phyloP scores from a whole-genome alignment of 768 basidiomycete genomes.

The Mycena belliarum region DNA sequence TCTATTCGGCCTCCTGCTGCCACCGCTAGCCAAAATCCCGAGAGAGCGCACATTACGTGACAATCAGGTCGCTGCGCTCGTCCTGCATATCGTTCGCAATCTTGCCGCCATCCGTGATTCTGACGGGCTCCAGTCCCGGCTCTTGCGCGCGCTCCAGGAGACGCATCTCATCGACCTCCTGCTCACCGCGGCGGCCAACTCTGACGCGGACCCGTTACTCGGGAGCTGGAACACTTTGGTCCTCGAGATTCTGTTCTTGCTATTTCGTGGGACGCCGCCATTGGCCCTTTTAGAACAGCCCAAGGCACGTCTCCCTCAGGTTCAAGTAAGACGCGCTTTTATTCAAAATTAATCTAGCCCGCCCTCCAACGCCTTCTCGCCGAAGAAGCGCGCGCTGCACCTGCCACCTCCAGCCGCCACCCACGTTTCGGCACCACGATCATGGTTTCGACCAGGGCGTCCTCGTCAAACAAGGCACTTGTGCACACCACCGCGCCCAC shows the following conservation, averaged over 20 bases:
- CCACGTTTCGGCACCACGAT: conserved; percentile 97
- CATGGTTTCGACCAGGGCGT: conserved; percentile 68
- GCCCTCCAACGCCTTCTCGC: conserved; percentile 75
- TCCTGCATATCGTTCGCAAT: conserved; percentile 89
- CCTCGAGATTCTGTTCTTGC: conserved; percentile 90
- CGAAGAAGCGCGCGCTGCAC: conserved; percentile 65
- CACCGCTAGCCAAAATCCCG: conserved; percentile 68
- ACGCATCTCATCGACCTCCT: conserved; percentile 75
- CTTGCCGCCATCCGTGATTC: conserved; percentile 92
- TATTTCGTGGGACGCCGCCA: conserved; percentile 76
- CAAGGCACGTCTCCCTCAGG: conserved; percentile 48
- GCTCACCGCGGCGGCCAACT: conserved; percentile 82
- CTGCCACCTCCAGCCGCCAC: conserved; percentile 73
- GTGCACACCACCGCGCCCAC: conserved; percentile 37
- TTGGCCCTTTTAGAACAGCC: conserved; percentile 59
- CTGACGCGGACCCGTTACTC: conserved; percentile 74
- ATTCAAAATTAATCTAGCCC: conserved; percentile 45
- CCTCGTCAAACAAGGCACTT: conserved; percentile 27
- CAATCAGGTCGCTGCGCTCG: conserved; percentile 81
- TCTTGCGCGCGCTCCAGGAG: conserved; percentile 50
- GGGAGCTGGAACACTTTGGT: conserved; percentile 86
- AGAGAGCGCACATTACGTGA: conserved; percentile 80
- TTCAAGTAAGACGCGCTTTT: background rate
- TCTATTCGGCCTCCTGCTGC: conserved; percentile 73
- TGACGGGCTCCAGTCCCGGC: conserved; percentile 19